Conservation (phyloP, 2,329 filamentous ascomycete genomes). For the Aspergillus fischeri region DNA sequence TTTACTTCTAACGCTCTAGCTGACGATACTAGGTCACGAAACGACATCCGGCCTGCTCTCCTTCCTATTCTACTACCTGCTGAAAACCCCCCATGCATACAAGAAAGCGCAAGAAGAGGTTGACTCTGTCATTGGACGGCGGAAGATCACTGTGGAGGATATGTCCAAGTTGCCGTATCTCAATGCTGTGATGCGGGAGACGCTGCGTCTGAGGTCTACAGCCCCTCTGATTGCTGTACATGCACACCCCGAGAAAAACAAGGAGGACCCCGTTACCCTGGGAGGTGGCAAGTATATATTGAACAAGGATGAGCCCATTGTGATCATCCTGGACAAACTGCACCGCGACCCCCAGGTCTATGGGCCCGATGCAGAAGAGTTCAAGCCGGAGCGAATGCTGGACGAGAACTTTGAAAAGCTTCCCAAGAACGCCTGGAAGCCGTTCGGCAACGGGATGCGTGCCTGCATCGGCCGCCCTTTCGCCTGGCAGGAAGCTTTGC, state of each 20-base stretch:
- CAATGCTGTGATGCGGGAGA: conserved; percentile 62
- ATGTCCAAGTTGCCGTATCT: conserved; percentile 63
- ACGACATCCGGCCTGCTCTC: conserved; percentile 66
- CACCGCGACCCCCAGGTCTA: conserved; percentile 63
- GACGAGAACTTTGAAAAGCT: conserved; percentile 64
- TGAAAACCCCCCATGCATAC: conserved; percentile 60
- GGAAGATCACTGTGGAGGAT: conserved; percentile 57
- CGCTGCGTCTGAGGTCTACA: conserved; percentile 57
- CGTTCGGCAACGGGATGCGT: conserved; percentile 68
- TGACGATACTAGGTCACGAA: conserved; percentile 52
- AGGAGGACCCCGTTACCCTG: conserved; percentile 44
- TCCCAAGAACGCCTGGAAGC: conserved; percentile 63
- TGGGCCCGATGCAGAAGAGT: conserved; percentile 62
- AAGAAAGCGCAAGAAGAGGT: conserved; percentile 64
- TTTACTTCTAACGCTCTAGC: background rate
- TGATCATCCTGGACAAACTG: conserved; percentile 49
- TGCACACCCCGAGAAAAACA: conserved; percentile 41
- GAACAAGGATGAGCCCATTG: conserved; percentile 48
- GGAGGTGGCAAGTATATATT: conserved; percentile 61
- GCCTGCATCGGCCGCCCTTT: conserved; percentile 70
- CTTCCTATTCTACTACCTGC: conserved; percentile 61
- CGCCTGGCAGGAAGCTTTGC: conserved; percentile 67
- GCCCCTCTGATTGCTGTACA: conserved; percentile 52
- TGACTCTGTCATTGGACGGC: conserved; percentile 59
- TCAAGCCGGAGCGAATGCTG: conserved; percentile 68